These are phyloP conservation scores for Ganoderma leucocontextum DNA, from an alignment of 1,284 basidiomycete species.

Conservation along the genomic window DNA sequence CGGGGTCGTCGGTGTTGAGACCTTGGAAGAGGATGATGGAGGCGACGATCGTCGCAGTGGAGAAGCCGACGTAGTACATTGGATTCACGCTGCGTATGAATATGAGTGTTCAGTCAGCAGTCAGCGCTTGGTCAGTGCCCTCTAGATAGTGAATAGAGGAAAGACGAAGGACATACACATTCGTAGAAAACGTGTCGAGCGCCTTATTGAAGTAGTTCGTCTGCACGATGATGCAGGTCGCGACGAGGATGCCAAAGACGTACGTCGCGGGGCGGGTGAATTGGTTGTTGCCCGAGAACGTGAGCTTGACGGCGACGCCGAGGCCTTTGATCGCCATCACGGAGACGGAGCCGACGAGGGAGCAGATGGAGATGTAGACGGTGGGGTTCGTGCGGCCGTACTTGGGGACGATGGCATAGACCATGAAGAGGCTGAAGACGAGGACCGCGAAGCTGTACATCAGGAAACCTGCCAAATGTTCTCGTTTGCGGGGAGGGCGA, in stretches of 20 bases:
- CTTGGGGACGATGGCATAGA: conserved; percentile 86
- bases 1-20: conserved; percentile 89
- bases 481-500: not conserved
- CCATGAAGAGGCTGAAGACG: conserved; percentile 87
- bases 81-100: conserved; percentile 88
- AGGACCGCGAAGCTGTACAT: conserved; percentile 89
- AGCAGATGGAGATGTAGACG: conserved; percentile 96
- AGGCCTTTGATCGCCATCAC: conserved; percentile 98
- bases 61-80: conserved; percentile 98
- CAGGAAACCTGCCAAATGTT: conserved; percentile 73
- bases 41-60: conserved; percentile 94
- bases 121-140: not conserved
- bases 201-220: conserved; percentile 99
- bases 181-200: conserved; percentile 96
- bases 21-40: conserved; percentile 97
- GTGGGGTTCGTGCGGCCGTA: conserved; percentile 91
- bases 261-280: conserved; percentile 96
- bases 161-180: conserved; percentile 76
- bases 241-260: conserved; percentile 88
- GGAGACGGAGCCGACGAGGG: conserved; percentile 86
- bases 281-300: conserved; percentile 94
- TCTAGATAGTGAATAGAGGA: too few species aligned
- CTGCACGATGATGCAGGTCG: conserved; percentile 90
- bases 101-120: too few species aligned
- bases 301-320: conserved; percentile 96